These are phyloP conservation scores for Daldinia bambusicola DNA, from an alignment of 495 filamentous ascomycete species.

Conservation along the genomic window DNA sequence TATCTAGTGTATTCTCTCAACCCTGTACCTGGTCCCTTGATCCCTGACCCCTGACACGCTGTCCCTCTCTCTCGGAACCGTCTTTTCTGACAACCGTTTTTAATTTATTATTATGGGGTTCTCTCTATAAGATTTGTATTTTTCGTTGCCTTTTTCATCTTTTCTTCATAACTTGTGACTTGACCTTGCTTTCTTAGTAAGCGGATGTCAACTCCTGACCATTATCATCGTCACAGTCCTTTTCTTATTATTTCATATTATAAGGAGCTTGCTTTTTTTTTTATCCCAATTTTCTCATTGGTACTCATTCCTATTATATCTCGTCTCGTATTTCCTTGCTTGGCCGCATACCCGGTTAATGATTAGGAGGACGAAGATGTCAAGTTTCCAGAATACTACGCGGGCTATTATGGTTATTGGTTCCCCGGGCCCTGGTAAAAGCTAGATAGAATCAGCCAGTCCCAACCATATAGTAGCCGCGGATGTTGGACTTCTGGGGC, in stretches of 20 bases:
- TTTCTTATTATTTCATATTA: neutral
- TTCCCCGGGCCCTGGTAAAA: slow-evolving; percentile 5
- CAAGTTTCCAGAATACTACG: slow-evolving; percentile 1
- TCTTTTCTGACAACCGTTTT: slow-evolving; percentile 6
- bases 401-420: too few relatives aligned
- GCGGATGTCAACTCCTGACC: neutral
- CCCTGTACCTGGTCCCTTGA: too few relatives aligned
- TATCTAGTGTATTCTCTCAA: too few relatives aligned
- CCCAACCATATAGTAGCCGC: neutral
- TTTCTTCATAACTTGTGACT: slow-evolving; percentile 26
- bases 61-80: slow-evolving; percentile 19
- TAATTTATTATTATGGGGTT: slow-evolving; percentile 14
- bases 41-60: slow-evolving; percentile 17
- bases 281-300: neutral
- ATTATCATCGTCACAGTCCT: neutral
- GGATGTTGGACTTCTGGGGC: neutral
- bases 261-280: neutral
- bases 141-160: neutral
- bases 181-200: slow-evolving; percentile 18
- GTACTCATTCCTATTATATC: neutral
- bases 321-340: neutral
- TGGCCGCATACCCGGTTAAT: neutral
- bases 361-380: neutral
- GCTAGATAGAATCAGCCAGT: neutral
- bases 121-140: slow-evolving; percentile 3